These are phyloP conservation scores for Porphyrellus cyaneotinctus DNA, from an alignment of 768 basidiomycete genomes.

Conservation along the genomic window DNA sequence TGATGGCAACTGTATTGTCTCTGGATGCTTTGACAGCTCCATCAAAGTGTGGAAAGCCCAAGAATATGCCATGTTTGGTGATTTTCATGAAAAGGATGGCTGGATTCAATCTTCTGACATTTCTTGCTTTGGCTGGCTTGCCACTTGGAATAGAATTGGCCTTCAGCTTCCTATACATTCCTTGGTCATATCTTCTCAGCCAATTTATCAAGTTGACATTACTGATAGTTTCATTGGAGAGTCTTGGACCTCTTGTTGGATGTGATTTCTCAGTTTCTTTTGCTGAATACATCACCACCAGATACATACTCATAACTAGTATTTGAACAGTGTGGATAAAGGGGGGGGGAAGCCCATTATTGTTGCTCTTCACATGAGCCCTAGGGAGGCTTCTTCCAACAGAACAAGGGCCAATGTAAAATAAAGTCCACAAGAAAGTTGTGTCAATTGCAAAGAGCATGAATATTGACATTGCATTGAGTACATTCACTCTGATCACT, in stretches of 20 bases:
- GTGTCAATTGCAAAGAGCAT: no score
- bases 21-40: background rate
- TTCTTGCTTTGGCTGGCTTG: background rate
- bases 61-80: background rate
- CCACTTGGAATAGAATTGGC: constrained; percentile 3
- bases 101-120: constrained; percentile 5
- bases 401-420: no score
- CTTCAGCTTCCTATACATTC: background rate
- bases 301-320: no score
- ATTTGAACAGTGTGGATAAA: no score
- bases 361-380: no score
- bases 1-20: background rate
- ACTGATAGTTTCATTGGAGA: background rate
- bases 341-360: no score
- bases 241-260: background rate
- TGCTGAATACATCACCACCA: no score
- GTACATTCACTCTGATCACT: background rate
- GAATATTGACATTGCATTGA: background rate
- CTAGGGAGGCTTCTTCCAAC: no score
- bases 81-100: background rate
- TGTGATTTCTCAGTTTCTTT: background rate
- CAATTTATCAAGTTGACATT: background rate
- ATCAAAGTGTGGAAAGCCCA: constrained; percentile 1
- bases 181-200: background rate
- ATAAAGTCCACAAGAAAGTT: no score